A percentile compares a stretch with the other conserved stretches of the same genome.
phyloP scores from a whole-genome alignment of 2,329 filamentous ascomycete species.

The Colletotrichum gloeosporioides region DNA sequence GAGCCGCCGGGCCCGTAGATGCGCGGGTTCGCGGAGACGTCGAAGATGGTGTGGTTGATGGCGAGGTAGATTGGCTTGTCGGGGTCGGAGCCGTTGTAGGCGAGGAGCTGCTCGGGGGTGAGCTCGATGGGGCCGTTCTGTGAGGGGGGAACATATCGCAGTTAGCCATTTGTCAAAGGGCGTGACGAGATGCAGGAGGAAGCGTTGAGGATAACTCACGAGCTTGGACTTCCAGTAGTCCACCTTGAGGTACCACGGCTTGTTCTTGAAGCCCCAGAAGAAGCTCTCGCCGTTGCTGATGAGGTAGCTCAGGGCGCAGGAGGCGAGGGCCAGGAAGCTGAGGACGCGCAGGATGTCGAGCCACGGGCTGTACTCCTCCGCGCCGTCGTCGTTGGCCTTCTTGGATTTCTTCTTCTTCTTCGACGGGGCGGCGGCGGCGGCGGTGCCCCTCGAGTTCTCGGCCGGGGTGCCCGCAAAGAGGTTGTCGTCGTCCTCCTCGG shows the following conservation, averaged over 20 bases:
- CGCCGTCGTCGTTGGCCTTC: constrained; percentile 47
- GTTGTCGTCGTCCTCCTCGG: constrained; percentile 30
- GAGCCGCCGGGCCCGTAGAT: constrained; percentile 85
- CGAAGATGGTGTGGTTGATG: constrained; percentile 86
- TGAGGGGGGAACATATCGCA: background rate
- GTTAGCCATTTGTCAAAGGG: no score
- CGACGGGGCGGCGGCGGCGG: background rate
- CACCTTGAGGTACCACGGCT: constrained; percentile 65
- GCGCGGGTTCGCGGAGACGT: constrained; percentile 72
- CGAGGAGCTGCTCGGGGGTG: constrained; percentile 74
- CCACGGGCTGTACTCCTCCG: constrained; percentile 61
- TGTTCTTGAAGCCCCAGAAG: constrained; percentile 69
- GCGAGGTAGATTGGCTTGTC: constrained; percentile 85
- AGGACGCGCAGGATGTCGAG: constrained; percentile 75
- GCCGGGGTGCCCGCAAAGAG: constrained; percentile 29
- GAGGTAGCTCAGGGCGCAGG: constrained; percentile 76
- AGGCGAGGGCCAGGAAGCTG: constrained; percentile 69
- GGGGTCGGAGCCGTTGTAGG: constrained; percentile 80
- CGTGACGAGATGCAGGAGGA: background rate
- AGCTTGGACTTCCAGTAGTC: constrained; percentile 65
- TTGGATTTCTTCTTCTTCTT: constrained; percentile 32
- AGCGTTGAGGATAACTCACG: constrained; percentile 48
- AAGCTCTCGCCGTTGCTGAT: constrained; percentile 73
- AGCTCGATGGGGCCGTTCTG: constrained; percentile 69
- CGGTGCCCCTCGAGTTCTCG: constrained; percentile 21